These are phyloP conservation scores for Malassezia equina DNA, from an alignment of 1,284 basidiomycete species.

Conservation along the genomic window DNA sequence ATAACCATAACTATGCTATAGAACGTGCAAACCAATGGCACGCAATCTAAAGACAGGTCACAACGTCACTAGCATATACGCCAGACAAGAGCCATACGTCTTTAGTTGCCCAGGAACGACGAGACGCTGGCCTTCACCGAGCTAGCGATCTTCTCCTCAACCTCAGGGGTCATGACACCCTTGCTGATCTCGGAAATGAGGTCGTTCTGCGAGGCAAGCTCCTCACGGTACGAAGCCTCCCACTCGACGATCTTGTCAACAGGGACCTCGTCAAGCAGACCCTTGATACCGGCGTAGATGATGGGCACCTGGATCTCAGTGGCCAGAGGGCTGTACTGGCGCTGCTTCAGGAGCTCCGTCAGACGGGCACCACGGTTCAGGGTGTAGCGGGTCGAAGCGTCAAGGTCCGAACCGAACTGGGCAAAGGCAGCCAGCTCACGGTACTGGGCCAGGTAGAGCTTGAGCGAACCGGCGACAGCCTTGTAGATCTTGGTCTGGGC, in stretches of 20 bases:
- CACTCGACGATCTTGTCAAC: slow-evolving; percentile 89
- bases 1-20: slow-evolving; percentile 1
- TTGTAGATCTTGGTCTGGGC: slow-evolving; percentile 82
- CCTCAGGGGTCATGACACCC: slow-evolving; percentile 73
- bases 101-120: slow-evolving; percentile 35
- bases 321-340: slow-evolving; percentile 64
- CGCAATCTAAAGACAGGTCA: slow-evolving; percentile 1
- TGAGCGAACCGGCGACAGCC: slow-evolving; percentile 98
- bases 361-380: slow-evolving; percentile 94
- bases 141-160: slow-evolving; percentile 64
- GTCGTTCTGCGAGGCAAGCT: slow-evolving; percentile 49
- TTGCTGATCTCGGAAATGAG: slow-evolving; percentile 59
- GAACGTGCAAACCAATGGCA: background rate
- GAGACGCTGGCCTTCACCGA: slow-evolving; percentile 39
- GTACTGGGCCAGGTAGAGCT: slow-evolving; percentile 99
- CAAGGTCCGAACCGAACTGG: slow-evolving; percentile 98
- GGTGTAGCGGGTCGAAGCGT: slow-evolving; percentile 75
- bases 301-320: slow-evolving; percentile 96
- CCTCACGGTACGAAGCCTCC: slow-evolving; percentile 80
- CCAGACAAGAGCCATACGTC: background rate
- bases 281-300: slow-evolving; percentile 96
- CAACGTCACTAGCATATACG: background rate
- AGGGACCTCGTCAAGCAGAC: slow-evolving; percentile 63
- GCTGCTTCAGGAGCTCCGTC: slow-evolving; percentile 97
- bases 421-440: slow-evolving; percentile 99